Percentiles rank a stretch among this genome's conserved stretches.
phyloP scores from a whole-genome alignment of 148 eudicot genomes.

The Limonium bicolor region DNA sequence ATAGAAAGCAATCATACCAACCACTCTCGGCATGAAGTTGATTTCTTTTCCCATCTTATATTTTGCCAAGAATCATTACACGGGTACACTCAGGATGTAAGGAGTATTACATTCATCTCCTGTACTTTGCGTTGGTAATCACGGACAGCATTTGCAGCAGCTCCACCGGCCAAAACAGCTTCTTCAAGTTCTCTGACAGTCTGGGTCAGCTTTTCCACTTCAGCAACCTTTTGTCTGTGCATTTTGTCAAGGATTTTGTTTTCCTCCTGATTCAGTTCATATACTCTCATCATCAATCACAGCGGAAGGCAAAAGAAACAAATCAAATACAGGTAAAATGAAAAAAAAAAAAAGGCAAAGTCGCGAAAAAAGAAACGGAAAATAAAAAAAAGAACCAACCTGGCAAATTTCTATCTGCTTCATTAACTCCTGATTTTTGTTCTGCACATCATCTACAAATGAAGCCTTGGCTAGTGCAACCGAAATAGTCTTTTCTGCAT shows the following conservation, averaged over 20 bases:
- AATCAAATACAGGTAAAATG: neutral
- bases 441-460: conserved; percentile 73
- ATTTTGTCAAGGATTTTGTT: conserved; percentile 64
- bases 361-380: neutral
- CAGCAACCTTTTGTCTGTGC: conserved; percentile 77
- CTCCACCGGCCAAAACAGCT: conserved; percentile 81
- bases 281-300: no score
- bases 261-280: conserved; percentile 54
- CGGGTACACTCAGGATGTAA: no score
- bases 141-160: conserved; percentile 78
- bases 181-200: conserved; percentile 68
- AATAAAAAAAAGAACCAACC: conserved; percentile 13
- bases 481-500: conserved; percentile 67
- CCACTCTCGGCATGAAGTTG: no score
- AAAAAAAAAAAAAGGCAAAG: neutral
- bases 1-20: neutral
- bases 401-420: conserved; percentile 80
- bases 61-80: no score
- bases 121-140: conserved; percentile 75
- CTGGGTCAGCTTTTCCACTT: conserved; percentile 72
- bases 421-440: conserved; percentile 74
- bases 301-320: no score
- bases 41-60: no score
- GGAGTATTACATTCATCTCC: conserved; percentile 54
- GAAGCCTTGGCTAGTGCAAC: conserved; percentile 68